Conservation (phyloP, 371 early-diverging fungal species). For the Zychaea mexicana region DNA sequence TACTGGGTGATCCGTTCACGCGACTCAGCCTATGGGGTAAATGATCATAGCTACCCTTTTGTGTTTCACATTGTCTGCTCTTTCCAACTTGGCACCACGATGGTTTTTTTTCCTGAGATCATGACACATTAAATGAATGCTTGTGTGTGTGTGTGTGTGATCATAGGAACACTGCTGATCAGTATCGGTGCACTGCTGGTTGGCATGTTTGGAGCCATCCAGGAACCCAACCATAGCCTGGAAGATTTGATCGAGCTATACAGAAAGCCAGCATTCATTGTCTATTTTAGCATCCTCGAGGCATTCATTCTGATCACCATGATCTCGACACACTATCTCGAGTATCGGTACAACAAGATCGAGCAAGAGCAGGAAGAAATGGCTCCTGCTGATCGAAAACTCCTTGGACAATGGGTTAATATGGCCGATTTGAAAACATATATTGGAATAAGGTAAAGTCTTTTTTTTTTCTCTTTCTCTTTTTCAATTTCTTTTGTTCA, state of each 20-base stretch:
- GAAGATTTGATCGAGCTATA: slow-evolving; percentile 73
- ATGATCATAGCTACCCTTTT: background rate
- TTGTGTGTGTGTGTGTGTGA: no score
- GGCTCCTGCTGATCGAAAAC: slow-evolving; percentile 23
- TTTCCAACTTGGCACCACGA: no score
- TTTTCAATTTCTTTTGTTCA: background rate
- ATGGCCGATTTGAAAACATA: slow-evolving; percentile 33
- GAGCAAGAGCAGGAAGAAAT: slow-evolving; percentile 26
- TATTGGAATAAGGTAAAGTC: slow-evolving; percentile 41
- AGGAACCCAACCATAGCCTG: slow-evolving; percentile 74
- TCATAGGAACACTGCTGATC: slow-evolving; percentile 71
- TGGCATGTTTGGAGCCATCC: slow-evolving; percentile 76
- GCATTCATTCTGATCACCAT: slow-evolving; percentile 53
- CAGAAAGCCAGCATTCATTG: slow-evolving; percentile 71
- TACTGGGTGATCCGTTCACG: slow-evolving; percentile 69
- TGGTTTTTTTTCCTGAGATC: no score
- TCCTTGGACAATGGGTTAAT: slow-evolving; percentile 24
- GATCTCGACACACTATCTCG: slow-evolving; percentile 55
- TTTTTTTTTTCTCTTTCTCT: background rate
- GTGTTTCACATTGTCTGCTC: background rate
- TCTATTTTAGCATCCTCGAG: slow-evolving; percentile 68
- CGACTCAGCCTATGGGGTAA: slow-evolving; percentile 60
- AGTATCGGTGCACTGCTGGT: slow-evolving; percentile 71
- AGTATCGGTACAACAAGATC: slow-evolving; percentile 34
- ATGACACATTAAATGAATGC: no score